phyloP scores from a whole-genome alignment of 345 rosid genomes.

The Carallia pectinifolia region DNA sequence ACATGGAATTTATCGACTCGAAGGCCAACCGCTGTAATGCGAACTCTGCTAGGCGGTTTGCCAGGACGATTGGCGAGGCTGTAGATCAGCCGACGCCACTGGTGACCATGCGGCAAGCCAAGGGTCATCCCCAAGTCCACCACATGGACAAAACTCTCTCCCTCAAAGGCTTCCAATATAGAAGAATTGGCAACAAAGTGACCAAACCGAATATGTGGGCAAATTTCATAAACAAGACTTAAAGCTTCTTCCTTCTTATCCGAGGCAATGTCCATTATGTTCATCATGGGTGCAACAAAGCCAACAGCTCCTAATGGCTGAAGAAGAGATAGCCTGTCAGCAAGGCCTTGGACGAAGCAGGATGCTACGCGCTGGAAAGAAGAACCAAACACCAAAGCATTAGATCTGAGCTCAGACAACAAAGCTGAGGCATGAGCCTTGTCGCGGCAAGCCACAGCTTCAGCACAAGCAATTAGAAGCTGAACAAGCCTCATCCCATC shows the following conservation, averaged over 20 bases:
- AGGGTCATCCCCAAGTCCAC: constrained; percentile 71
- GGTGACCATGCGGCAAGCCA: constrained; percentile 53
- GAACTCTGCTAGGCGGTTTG: constrained; percentile 36
- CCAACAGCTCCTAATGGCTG: constrained; percentile 47
- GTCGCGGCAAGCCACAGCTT: constrained; percentile 72
- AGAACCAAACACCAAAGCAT: constrained; percentile 55
- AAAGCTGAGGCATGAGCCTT: constrained; percentile 47
- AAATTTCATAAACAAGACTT: constrained; percentile 52
- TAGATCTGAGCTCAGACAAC: constrained; percentile 48
- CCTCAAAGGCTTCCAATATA: constrained; percentile 82
- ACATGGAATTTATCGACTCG: constrained; percentile 27
- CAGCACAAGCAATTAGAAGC: constrained; percentile 59
- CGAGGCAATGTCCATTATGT: constrained; percentile 35
- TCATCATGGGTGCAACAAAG: constrained; percentile 29
- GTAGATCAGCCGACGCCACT: constrained; percentile 53
- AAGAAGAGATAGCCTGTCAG: constrained; percentile 45
- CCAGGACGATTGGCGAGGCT: constrained; percentile 47
- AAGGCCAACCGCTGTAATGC: constrained; percentile 53
- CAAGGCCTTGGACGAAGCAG: constrained; percentile 62
- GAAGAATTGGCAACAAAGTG: constrained; percentile 55
- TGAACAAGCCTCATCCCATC: constrained; percentile 57
- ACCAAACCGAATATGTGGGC: constrained; percentile 57
- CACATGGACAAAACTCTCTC: constrained; percentile 64
- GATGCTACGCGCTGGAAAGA: constrained; percentile 67
- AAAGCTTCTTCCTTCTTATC: constrained; percentile 57